These are phyloP conservation scores for Coemansia sp. DNA, from an alignment of 192 early-diverging fungal genomes.

Conservation along the genomic window DNA sequence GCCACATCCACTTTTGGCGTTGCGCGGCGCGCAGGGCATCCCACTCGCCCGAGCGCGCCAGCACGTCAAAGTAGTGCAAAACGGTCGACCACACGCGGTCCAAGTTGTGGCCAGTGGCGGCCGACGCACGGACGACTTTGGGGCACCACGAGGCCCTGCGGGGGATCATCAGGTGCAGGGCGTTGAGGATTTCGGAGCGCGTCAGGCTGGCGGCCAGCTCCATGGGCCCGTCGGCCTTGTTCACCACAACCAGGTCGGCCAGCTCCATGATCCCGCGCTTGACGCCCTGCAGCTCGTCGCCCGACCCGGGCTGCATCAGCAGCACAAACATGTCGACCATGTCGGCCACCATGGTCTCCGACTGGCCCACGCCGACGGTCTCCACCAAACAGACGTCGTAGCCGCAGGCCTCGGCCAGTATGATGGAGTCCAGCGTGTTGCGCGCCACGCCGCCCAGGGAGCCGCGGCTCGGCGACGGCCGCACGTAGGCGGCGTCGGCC, in stretches of 20 bases:
- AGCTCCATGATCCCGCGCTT: conserved; percentile 88
- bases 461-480: conserved; percentile 73
- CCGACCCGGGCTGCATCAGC: conserved; percentile 73
- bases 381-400: conserved; percentile 78
- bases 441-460: conserved; percentile 74
- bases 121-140: conserved; percentile 36
- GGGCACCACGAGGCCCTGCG: conserved; percentile 24
- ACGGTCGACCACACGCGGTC: conserved; percentile 37
- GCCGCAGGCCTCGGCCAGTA: conserved; percentile 74
- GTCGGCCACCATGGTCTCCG: conserved; percentile 80
- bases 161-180: conserved; percentile 33
- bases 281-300: conserved; percentile 86
- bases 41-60: conserved; percentile 28
- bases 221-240: conserved; percentile 73
- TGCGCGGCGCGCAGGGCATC: conserved; percentile 25
- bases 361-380: conserved; percentile 84
- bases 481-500: conserved; percentile 61
- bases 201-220: conserved; percentile 61
- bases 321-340: conserved; percentile 86
- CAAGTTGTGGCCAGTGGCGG: conserved; percentile 28
- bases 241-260: conserved; percentile 75
- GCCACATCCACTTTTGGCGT: conserved; percentile 45
- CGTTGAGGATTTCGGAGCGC: conserved; percentile 52
- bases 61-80: conserved; percentile 13
- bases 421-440: conserved; percentile 76